These are phyloP conservation scores for Penicillium paradoxum DNA, from an alignment of 495 filamentous ascomycete genomes.

Conservation along the genomic window DNA sequence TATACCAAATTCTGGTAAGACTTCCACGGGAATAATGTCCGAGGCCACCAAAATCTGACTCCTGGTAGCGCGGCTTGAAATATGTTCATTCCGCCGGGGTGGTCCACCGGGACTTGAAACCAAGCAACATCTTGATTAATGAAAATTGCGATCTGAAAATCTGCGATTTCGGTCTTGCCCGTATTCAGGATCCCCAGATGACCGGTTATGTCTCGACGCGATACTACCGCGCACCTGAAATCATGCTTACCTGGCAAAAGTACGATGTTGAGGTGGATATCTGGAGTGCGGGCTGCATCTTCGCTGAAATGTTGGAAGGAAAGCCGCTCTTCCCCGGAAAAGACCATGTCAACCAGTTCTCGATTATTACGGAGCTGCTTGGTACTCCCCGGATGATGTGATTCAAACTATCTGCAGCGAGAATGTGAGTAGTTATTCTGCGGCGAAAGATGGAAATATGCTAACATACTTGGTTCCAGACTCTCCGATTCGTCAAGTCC, in stretches of 20 bases:
- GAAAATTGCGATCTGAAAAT: conserved; percentile 99
- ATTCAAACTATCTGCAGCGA: conserved; percentile 98
- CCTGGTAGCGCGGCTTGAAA: conserved; percentile 81
- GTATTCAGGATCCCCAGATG: conserved; percentile 99
- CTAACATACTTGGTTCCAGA: conserved; percentile 50
- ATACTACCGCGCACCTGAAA: conserved; percentile 98
- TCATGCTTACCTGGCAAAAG: conserved; percentile 99
- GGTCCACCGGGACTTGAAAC: conserved; percentile 95
- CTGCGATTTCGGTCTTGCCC: conserved; percentile 95
- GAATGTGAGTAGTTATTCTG: conserved; percentile 60
- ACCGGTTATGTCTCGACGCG: conserved; percentile 97
- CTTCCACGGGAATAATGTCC: conserved; percentile 23
- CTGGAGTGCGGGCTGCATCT: conserved; percentile 98
- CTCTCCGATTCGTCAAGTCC: conserved; percentile 93
- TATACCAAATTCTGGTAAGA: conserved; percentile 92
- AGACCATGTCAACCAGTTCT: conserved; percentile 99
- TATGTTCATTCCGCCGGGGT: conserved; percentile 98
- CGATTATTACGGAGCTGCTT: conserved; percentile 96
- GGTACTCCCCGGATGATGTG: conserved; percentile 99
- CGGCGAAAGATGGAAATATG: background rate
- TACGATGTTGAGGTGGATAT: conserved; percentile 99
- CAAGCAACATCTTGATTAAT: conserved; percentile 97
- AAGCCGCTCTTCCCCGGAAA: conserved; percentile 98
- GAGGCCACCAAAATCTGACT: conserved; percentile 86
- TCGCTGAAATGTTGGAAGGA: conserved; percentile 98